Conservation (phyloP, 2,329 filamentous ascomycete genomes). For the Tolypocladium sp. region DNA sequence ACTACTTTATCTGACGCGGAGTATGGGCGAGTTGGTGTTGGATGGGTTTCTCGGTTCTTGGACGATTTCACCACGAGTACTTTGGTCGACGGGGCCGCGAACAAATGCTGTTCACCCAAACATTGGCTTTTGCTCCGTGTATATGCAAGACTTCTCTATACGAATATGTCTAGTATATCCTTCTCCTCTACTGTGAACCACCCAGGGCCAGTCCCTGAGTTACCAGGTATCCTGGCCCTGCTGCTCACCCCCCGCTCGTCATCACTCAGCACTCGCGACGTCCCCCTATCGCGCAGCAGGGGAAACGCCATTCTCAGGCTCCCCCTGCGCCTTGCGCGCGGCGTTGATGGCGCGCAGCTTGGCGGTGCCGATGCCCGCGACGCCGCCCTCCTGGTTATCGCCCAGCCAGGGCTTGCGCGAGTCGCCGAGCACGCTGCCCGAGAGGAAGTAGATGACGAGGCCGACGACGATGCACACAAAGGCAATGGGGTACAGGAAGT, state of each 20-base stretch:
- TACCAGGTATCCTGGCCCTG: not conserved
- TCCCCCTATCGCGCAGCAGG: not conserved
- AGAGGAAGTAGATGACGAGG: constrained; percentile 78
- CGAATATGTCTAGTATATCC: not conserved
- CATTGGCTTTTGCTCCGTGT: not conserved
- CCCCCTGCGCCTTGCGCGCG: constrained; percentile 31
- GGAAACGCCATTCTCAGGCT: constrained; percentile 16
- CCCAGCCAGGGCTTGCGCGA: constrained; percentile 94
- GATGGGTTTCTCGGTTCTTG: not conserved
- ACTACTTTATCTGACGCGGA: not conserved
- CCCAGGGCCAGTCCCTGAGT: not conserved
- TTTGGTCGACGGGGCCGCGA: not conserved
- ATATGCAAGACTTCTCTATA: not conserved
- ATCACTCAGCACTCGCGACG: not conserved
- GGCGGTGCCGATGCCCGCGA: constrained; percentile 76
- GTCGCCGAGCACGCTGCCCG: constrained; percentile 74
- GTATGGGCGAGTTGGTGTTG: not conserved
- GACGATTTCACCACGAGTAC: not conserved
- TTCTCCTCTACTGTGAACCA: not conserved
- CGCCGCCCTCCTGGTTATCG: constrained; percentile 70
- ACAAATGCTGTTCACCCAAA: not conserved
- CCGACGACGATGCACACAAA: constrained; percentile 89
- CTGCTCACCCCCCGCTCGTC: not conserved
- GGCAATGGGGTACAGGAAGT: constrained; percentile 91
- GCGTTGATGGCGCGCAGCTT: constrained; percentile 63